phyloP scores from a whole-genome alignment of 768 basidiomycete genomes.

The Tricholoma furcatifolium region DNA sequence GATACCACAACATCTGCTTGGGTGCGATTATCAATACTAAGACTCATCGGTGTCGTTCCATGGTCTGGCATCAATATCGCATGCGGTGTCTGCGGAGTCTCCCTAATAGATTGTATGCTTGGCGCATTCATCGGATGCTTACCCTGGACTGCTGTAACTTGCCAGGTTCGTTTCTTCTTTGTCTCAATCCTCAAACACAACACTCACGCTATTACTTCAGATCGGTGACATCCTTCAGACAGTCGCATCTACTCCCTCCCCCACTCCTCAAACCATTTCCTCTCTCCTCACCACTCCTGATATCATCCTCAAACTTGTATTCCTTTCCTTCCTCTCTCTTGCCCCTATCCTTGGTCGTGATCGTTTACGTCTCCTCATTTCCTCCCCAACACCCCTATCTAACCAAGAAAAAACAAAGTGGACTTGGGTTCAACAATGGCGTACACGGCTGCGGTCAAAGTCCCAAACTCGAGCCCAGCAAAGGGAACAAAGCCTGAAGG shows the following conservation, averaged over 20 bases:
- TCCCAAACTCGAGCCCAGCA: slow-evolving; percentile 52
- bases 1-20: slow-evolving; percentile 55
- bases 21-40: slow-evolving; percentile 85
- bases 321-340: slow-evolving; percentile 80
- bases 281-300: slow-evolving; percentile 81
- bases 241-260: slow-evolving; percentile 68
- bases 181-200: slow-evolving; percentile 13
- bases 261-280: slow-evolving; percentile 76
- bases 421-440: slow-evolving; percentile 72
- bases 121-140: slow-evolving; percentile 82
- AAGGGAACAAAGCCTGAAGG: slow-evolving; percentile 40
- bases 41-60: slow-evolving; percentile 90
- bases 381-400: slow-evolving; percentile 16
- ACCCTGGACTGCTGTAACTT: slow-evolving; percentile 92
- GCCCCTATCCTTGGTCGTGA: slow-evolving; percentile 83
- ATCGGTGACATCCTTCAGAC: slow-evolving; percentile 88
- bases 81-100: slow-evolving; percentile 87
- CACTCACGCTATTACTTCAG: slow-evolving; percentile 39
- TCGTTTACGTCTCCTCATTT: slow-evolving; percentile 57
- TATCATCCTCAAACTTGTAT: slow-evolving; percentile 79
- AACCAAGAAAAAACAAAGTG: slow-evolving; percentile 37
- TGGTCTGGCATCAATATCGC: slow-evolving; percentile 98
- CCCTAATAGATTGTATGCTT: slow-evolving; percentile 69
- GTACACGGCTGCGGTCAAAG: slow-evolving; percentile 53
- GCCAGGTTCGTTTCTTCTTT: slow-evolving; percentile 55